Evolutionary conservation across 2,329 filamentous ascomycete species (phyloP).

Genomic region (Metarhizium sp.): DNA sequence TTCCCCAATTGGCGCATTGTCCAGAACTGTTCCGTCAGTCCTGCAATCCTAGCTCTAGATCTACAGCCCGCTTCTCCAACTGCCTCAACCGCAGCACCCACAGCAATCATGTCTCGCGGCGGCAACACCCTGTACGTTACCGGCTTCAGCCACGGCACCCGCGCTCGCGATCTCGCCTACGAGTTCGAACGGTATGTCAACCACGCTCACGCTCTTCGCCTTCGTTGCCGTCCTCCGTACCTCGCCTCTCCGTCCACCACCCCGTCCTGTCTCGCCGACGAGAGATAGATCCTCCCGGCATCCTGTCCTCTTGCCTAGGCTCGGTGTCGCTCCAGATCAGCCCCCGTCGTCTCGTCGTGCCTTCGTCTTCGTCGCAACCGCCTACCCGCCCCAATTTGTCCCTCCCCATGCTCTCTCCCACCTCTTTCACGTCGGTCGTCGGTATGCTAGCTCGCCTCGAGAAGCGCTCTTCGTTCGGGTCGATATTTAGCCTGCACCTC

Average conservation of each 20-base stretch:
- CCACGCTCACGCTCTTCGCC: conserved; percentile 34
- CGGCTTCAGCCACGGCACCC: conserved; percentile 97
- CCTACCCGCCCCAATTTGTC: conserved; percentile 3
- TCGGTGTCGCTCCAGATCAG: conserved; percentile 7
- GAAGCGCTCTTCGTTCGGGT: conserved; percentile 16
- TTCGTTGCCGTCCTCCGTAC: conserved; percentile 25
- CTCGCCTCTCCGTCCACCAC: conserved; percentile 35
- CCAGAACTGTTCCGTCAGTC: conserved; percentile 1
- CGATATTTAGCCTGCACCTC: conserved; percentile 14
- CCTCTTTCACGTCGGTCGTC: conserved; percentile 15
- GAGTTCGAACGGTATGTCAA: conserved; percentile 99
- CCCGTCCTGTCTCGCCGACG: conserved; percentile 22
- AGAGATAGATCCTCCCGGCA: conserved; percentile 13
- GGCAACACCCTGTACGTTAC: conserved; percentile 96
- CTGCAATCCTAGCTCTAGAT: conserved; percentile 2
- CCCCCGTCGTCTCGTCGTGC: conserved; percentile 15
- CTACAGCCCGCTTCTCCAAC: conserved; percentile 1
- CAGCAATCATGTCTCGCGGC: conserved; percentile 70
- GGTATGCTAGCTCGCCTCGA: conserved; percentile 18
- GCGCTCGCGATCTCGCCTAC: conserved; percentile 98
- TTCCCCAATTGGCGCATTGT: neutral
- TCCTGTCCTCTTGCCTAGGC: conserved; percentile 17
- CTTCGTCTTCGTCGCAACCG: conserved; percentile 8
- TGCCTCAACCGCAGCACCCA: conserved; percentile 3
- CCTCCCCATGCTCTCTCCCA: conserved; percentile 10